Percentiles rank a stretch among this genome's conserved stretches.
phyloP scores from a whole-genome alignment of 2,329 filamentous ascomycete genomes.

The Colletotrichum sp. region DNA sequence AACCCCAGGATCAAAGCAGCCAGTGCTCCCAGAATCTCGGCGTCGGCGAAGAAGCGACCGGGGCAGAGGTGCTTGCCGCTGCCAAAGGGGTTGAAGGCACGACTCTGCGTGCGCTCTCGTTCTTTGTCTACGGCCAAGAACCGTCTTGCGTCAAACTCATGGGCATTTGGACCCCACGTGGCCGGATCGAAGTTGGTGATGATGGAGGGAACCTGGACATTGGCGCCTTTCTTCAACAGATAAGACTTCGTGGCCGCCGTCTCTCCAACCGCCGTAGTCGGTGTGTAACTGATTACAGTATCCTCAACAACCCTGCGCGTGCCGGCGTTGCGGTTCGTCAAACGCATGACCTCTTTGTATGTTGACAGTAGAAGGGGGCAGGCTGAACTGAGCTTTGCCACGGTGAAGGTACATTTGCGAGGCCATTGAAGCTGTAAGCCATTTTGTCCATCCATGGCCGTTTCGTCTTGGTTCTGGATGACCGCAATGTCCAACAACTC shows the following conservation, averaged over 20 bases:
- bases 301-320: conserved; percentile 4
- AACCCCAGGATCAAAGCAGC: conserved; percentile 26
- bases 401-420: background rate
- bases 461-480: background rate
- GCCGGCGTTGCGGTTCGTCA: background rate
- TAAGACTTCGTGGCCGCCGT: background rate
- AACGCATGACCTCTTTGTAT: conserved; percentile 7
- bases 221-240: conserved; percentile 1
- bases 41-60: conserved; percentile 34
- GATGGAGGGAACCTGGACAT: conserved; percentile 27
- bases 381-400: background rate
- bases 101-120: conserved; percentile 25
- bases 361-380: background rate
- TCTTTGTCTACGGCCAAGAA: conserved; percentile 24
- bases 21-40: conserved; percentile 31
- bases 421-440: background rate
- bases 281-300: background rate
- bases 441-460: background rate
- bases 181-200: conserved; percentile 26
- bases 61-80: conserved; percentile 39
- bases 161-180: conserved; percentile 29
- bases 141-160: conserved; percentile 28
- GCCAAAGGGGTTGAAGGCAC: conserved; percentile 34
- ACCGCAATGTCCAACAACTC: background rate
- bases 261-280: background rate